These are phyloP conservation scores for Candida multigemmis DNA, from an alignment of 805 yeast genomes.

Conservation along the genomic window DNA sequence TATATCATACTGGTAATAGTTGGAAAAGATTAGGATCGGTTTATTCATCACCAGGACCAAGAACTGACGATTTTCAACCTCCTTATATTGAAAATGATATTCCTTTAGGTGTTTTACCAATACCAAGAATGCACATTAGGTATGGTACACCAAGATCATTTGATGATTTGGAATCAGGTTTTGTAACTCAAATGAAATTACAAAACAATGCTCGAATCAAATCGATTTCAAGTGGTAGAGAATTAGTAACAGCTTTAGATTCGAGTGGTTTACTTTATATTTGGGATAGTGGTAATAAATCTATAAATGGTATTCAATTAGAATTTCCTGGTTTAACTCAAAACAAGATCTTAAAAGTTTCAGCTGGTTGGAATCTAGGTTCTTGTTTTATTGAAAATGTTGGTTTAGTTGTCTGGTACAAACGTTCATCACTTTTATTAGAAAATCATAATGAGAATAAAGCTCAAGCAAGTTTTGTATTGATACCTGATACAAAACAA, in stretches of 20 bases:
- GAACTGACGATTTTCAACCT: slow-evolving; percentile 1
- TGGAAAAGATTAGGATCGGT: slow-evolving; percentile 9
- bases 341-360: neutral
- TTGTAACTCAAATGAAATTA: slow-evolving; percentile 12
- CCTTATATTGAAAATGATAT: neutral
- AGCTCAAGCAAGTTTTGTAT: slow-evolving; percentile 25
- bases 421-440: slow-evolving; percentile 8
- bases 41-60: slow-evolving; percentile 21
- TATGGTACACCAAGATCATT: slow-evolving; percentile 4
- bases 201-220: slow-evolving; percentile 24
- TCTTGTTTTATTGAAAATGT: slow-evolving; percentile 38
- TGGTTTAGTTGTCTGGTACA: slow-evolving; percentile 56
- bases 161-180: slow-evolving; percentile 10
- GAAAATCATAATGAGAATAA: slow-evolving; percentile 7
- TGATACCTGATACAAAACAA: slow-evolving; percentile 33
- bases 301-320: slow-evolving; percentile 32
- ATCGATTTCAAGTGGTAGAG: slow-evolving; percentile 53
- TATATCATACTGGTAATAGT: slow-evolving; percentile 43
- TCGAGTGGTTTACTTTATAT: slow-evolving; percentile 39
- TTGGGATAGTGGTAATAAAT: slow-evolving; percentile 45
- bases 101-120: slow-evolving; percentile 1
- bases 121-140: slow-evolving; percentile 4
- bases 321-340: slow-evolving; percentile 18
- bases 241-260: slow-evolving; percentile 56
- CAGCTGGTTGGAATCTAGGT: slow-evolving; percentile 55